phyloP scores from a whole-genome alignment of 768 basidiomycete species.

The Termitomyces sp. region DNA sequence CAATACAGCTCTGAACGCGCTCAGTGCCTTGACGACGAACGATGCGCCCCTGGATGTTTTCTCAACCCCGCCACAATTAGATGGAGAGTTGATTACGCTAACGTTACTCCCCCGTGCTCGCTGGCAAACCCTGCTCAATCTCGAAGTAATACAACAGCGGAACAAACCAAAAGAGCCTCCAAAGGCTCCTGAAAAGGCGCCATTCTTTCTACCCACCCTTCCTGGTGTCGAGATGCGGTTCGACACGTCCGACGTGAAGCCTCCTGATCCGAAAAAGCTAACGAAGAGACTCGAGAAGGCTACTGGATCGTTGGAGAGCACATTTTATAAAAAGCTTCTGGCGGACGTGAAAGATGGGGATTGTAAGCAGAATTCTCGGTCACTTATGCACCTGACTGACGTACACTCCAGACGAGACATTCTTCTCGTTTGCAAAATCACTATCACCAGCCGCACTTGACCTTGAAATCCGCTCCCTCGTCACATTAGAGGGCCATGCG shows the following conservation, averaged over 20 bases:
- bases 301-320: slow-evolving; percentile 54
- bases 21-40: slow-evolving; percentile 61
- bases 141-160: slow-evolving; percentile 95
- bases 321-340: slow-evolving; percentile 66
- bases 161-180: slow-evolving; percentile 97
- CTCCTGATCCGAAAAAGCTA: slow-evolving; percentile 36
- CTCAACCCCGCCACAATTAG: slow-evolving; percentile 84
- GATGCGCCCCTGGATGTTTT: slow-evolving; percentile 69
- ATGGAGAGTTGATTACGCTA: slow-evolving; percentile 89
- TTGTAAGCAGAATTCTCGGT: slow-evolving; percentile 54
- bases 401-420: slow-evolving; percentile 58
- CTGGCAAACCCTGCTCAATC: slow-evolving; percentile 96
- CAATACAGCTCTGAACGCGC: slow-evolving; percentile 61
- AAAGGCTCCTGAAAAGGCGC: slow-evolving; percentile 92
- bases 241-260: slow-evolving; percentile 47
- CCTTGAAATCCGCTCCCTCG: slow-evolving; percentile 81
- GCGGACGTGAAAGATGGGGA: slow-evolving; percentile 55
- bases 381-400: not conserved
- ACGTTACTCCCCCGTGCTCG: slow-evolving; percentile 88
- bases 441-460: slow-evolving; percentile 91
- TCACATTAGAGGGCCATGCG: slow-evolving; percentile 58
- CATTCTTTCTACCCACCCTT: slow-evolving; percentile 94
- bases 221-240: slow-evolving; percentile 87
- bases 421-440: slow-evolving; percentile 83
- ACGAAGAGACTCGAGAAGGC: slow-evolving; percentile 55